phyloP scores from a whole-genome alignment of 257 asterid genomes.

The Ligustrum vulgare region DNA sequence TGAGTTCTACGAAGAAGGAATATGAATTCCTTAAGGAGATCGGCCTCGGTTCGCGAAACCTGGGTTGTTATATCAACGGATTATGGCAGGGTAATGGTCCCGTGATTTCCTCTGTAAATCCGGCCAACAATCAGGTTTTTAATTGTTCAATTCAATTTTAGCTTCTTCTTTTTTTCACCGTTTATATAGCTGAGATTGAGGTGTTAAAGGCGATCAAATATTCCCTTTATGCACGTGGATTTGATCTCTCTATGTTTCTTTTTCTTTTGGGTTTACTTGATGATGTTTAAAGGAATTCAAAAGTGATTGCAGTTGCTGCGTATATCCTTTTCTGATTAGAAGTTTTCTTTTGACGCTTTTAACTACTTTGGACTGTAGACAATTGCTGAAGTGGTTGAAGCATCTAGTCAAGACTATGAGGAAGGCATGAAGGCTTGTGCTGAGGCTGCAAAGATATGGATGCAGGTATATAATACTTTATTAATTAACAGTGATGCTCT shows the following conservation, averaged over 20 bases:
- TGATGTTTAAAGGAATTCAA: no score
- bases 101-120: constrained; percentile 56
- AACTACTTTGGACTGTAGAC: constrained; percentile 36
- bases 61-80: constrained; percentile 69
- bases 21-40: constrained; percentile 76
- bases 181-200: background rate
- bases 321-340: background rate
- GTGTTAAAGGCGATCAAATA: background rate
- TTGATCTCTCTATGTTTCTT: no score
- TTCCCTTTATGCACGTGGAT: background rate
- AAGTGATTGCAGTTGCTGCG: background rate
- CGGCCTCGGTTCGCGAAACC: constrained; percentile 70
- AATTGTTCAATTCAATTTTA: background rate
- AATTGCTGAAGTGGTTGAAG: constrained; percentile 49
- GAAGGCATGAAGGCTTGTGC: constrained; percentile 83
- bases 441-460: constrained; percentile 81
- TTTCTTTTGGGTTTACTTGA: no score
- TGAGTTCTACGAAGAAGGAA: constrained; percentile 55
- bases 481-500: background rate
- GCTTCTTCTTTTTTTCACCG: background rate
- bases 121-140: constrained; percentile 52
- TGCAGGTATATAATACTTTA: constrained; percentile 59
- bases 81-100: constrained; percentile 87
- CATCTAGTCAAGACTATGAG: constrained; percentile 76
- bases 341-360: background rate